phyloP scores from a whole-genome alignment of 345 rosid species.

The Angophora floribunda region DNA sequence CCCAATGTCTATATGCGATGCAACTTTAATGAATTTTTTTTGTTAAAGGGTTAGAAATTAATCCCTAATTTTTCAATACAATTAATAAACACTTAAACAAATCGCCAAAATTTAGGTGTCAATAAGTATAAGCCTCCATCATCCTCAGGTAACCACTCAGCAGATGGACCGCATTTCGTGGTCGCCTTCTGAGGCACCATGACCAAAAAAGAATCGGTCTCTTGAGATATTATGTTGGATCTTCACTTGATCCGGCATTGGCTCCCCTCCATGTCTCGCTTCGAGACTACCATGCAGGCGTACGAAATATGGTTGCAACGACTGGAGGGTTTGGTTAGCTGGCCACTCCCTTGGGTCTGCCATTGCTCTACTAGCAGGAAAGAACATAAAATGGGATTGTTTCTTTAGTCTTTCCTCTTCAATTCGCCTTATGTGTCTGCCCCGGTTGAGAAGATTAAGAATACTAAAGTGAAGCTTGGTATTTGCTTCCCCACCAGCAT shows the following conservation, averaged over 20 bases:
- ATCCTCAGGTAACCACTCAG: slow-evolving; percentile 8
- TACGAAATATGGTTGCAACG: too few species aligned
- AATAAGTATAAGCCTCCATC: slow-evolving; percentile 37
- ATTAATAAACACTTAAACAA: too few species aligned
- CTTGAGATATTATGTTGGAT: slow-evolving; percentile 60
- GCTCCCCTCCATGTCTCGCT: too few species aligned
- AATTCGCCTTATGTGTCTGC: slow-evolving; percentile 81
- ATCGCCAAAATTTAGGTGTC: too few species aligned
- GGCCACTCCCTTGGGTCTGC: too few species aligned
- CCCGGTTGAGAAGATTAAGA: slow-evolving; percentile 64
- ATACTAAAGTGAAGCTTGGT: slow-evolving; percentile 47
- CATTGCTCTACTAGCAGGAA: too few species aligned
- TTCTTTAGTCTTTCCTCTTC: slow-evolving; percentile 58
- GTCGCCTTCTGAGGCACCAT: slow-evolving; percentile 80
- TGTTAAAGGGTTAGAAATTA: too few species aligned
- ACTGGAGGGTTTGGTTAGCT: too few species aligned
- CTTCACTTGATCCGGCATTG: slow-evolving; percentile 52
- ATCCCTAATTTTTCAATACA: too few species aligned
- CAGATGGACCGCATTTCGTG: slow-evolving; percentile 38
- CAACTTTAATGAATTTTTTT: too few species aligned
- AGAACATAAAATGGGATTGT: slow-evolving; percentile 12
- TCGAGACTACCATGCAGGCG: too few species aligned
- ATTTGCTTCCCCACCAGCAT: slow-evolving; percentile 65
- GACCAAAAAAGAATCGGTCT: slow-evolving; percentile 50
- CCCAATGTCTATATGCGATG: too few species aligned